These are phyloP conservation scores for Pyrus bretschneideri DNA, from an alignment of 306 rosid genomes.

Conservation along the genomic window DNA sequence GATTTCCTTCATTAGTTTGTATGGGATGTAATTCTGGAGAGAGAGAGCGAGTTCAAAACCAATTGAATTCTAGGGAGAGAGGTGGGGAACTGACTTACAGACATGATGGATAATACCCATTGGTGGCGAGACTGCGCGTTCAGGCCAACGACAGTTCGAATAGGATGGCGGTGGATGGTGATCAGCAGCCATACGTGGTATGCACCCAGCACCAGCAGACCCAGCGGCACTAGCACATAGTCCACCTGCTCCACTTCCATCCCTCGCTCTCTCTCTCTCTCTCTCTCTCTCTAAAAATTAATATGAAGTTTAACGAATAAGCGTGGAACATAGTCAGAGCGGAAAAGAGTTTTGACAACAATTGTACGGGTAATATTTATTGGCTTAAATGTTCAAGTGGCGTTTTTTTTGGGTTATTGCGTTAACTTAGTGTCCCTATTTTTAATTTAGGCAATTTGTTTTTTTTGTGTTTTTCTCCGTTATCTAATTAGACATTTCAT, in stretches of 20 bases:
- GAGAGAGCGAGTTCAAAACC: neutral
- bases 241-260: conserved; percentile 56
- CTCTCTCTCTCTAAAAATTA: neutral
- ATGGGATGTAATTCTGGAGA: neutral
- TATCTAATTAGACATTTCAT: no score
- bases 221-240: conserved; percentile 52
- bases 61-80: neutral
- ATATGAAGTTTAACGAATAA: neutral
- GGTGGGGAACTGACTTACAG: conserved; percentile 39
- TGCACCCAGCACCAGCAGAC: conserved; percentile 40
- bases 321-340: neutral
- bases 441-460: no score
- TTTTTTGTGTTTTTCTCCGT: no score
- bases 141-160: conserved; percentile 66
- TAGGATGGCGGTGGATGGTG: conserved; percentile 36
- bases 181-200: conserved; percentile 64
- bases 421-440: no score
- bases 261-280: neutral
- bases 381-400: no score
- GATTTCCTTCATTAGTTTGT: no score
- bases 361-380: no score
- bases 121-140: conserved; percentile 70
- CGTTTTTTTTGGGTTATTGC: no score
- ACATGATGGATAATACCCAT: conserved; percentile 72
- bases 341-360: no score